phyloP scores from a whole-genome alignment of 1,284 basidiomycete genomes.

The Boletellus sp. region DNA sequence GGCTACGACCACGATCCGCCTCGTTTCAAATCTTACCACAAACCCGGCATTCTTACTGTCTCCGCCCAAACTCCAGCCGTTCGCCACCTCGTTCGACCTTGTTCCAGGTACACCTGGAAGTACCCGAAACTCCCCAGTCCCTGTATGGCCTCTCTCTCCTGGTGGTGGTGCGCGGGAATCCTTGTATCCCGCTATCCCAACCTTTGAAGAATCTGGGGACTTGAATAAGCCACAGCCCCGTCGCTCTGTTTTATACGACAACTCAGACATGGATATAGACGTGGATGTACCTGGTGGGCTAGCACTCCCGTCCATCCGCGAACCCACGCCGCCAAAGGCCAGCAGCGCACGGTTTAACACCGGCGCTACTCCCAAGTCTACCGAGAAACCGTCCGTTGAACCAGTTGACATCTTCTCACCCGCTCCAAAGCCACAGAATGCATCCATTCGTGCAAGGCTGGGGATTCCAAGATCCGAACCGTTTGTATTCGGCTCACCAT shows the following conservation, averaged over 20 bases:
- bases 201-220: slow-evolving; percentile 35
- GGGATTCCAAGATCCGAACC: slow-evolving; percentile 37
- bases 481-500: slow-evolving; percentile 73
- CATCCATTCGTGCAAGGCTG: slow-evolving; percentile 19
- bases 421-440: slow-evolving; percentile 19
- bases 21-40: slow-evolving; percentile 44
- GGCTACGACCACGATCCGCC: slow-evolving; percentile 59
- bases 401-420: slow-evolving; percentile 40
- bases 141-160: slow-evolving; percentile 47
- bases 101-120: slow-evolving; percentile 52
- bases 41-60: slow-evolving; percentile 26
- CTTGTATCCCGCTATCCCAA: slow-evolving; percentile 53
- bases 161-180: slow-evolving; percentile 26
- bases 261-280: slow-evolving; percentile 32
- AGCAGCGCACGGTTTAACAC: slow-evolving; percentile 16
- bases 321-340: slow-evolving; percentile 20
- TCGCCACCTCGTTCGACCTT: slow-evolving; percentile 63
- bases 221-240: slow-evolving; percentile 13
- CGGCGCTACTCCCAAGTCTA: slow-evolving; percentile 29
- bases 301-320: slow-evolving; percentile 10
- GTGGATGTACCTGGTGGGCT: slow-evolving; percentile 36
- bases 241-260: slow-evolving; percentile 17
- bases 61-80: slow-evolving; percentile 61
- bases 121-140: slow-evolving; percentile 19
- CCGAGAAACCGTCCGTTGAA: slow-evolving; percentile 27